Percentiles rank a stretch among this genome's conserved stretches.
Conservation (phyloP, 306 rosid species). For the Glycine tomentella region DNA sequence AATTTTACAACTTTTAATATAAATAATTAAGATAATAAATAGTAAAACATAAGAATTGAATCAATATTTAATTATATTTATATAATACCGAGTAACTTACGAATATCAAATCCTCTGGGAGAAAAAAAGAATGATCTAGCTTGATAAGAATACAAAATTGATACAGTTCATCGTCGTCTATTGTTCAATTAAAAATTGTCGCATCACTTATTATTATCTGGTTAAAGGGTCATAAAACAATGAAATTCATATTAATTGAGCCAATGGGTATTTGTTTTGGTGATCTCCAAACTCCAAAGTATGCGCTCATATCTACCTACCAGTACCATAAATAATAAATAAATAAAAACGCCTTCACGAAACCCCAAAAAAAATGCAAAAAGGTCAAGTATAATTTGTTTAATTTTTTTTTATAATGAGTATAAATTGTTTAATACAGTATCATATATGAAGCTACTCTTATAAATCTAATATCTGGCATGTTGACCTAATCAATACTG, state of each 20-base stretch:
- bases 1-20: too few relatives aligned
- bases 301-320: neutral
- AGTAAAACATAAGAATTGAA: too few relatives aligned
- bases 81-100: neutral
- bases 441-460: neutral
- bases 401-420: too few relatives aligned
- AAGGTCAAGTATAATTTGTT: neutral
- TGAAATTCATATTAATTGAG: neutral
- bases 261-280: conserved; percentile 6
- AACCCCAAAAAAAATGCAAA: neutral
- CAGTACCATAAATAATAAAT: neutral
- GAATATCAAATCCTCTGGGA: neutral
- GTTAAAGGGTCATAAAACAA: too few relatives aligned
- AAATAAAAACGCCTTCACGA: neutral
- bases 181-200: neutral
- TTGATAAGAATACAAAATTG: neutral
- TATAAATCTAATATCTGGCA: neutral
- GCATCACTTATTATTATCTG: too few relatives aligned
- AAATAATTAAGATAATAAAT: neutral
- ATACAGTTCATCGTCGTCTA: neutral
- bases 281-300: conserved; percentile 2
- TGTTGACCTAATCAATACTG: conserved; percentile 32
- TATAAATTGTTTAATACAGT: too few relatives aligned
- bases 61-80: neutral
- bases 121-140: neutral